Conservation (phyloP, 345 rosid species). For the Mercurialis annua region DNA sequence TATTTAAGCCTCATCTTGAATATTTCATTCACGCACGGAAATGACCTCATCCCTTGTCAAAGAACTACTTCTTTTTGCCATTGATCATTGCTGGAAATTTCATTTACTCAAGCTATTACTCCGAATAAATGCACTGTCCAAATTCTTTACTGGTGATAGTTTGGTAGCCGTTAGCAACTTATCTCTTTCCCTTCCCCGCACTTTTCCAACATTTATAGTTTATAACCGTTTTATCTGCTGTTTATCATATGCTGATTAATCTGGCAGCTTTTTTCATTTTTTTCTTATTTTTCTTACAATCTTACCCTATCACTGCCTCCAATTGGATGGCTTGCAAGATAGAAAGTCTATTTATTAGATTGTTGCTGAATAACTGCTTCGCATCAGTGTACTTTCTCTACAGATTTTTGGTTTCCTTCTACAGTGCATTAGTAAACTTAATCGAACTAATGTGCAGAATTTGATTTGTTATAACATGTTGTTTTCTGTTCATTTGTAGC, state of each 20-base stretch:
- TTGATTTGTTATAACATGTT: conserved; percentile 1
- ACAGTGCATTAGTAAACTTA: neutral
- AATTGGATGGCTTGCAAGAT: neutral
- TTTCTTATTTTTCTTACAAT: neutral
- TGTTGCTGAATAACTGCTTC: neutral
- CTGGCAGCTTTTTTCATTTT: too few species aligned
- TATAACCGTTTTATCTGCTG: neutral
- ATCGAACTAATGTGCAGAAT: neutral
- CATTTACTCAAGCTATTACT: neutral
- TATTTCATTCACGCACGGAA: neutral
- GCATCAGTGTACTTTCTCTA: neutral
- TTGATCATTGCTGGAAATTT: neutral
- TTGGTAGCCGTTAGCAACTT: neutral
- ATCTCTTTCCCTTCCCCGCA: neutral
- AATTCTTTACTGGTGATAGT: neutral
- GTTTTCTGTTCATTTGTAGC: conserved; percentile 18
- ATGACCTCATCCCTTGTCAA: neutral
- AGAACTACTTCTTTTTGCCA: neutral
- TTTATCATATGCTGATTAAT: neutral
- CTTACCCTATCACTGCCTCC: neutral
- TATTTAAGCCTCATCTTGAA: neutral
- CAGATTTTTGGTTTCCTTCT: neutral
- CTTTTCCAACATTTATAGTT: neutral
- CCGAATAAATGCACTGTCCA: neutral
- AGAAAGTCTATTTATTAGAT: neutral